These are phyloP conservation scores for Moringa oleifera DNA, from an alignment of 345 rosid genomes.

Conservation along the genomic window DNA sequence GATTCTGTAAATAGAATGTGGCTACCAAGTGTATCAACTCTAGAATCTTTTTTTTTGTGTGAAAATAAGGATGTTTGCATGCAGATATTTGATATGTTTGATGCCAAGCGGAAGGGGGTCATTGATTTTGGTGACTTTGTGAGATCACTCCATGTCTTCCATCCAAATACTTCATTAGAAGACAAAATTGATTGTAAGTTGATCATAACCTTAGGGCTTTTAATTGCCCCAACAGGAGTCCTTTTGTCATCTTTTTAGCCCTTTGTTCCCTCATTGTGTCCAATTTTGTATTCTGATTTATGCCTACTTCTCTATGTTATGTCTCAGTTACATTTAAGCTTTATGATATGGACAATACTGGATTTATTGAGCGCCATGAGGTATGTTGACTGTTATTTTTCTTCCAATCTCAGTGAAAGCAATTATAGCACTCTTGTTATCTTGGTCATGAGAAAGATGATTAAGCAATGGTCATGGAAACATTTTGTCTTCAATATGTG, in stretches of 20 bases:
- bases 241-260: background rate
- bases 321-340: constrained; percentile 89
- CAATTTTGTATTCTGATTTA: too few relatives aligned
- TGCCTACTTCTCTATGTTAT: background rate
- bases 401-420: background rate
- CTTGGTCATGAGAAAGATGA: too few relatives aligned
- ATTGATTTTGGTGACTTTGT: constrained; percentile 97
- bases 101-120: constrained; percentile 82
- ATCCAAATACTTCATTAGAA: constrained; percentile 77
- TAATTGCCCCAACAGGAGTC: background rate
- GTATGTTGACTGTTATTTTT: constrained; percentile 28
- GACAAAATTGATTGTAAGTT: constrained; percentile 87
- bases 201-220: background rate
- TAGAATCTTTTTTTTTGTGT: background rate
- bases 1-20: background rate
- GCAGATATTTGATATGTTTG: constrained; percentile 96
- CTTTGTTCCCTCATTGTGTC: background rate
- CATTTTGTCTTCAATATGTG: too few relatives aligned
- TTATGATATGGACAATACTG: constrained; percentile 84
- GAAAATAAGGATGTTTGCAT: too few relatives aligned
- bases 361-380: constrained; percentile 96
- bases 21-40: background rate
- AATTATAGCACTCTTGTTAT: background rate
- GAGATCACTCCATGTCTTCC: constrained; percentile 81
- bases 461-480: too few relatives aligned